phyloP scores from a whole-genome alignment of 768 basidiomycete genomes.

The Mycena sanguinolenta region DNA sequence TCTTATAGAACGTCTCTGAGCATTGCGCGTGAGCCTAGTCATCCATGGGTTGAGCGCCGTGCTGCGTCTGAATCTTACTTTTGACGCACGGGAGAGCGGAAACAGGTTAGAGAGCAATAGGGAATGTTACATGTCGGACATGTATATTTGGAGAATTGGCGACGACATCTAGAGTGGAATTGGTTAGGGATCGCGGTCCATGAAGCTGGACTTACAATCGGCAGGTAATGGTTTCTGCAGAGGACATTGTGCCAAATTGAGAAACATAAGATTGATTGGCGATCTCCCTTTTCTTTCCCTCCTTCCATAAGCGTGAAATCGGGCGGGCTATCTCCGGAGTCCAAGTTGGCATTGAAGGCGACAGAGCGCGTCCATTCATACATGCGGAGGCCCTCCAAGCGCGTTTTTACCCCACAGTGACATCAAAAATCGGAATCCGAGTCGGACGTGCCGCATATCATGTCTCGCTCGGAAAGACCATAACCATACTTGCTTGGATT shows the following conservation, averaged over 20 bases:
- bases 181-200: not conserved
- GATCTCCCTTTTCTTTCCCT: no score
- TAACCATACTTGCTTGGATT: no score
- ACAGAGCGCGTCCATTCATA: no score
- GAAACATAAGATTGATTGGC: no score
- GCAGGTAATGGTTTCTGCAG: slow-evolving; percentile 25
- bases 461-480: no score
- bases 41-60: slow-evolving; percentile 12
- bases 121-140: slow-evolving; percentile 86
- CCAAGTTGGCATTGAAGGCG: no score
- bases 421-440: no score
- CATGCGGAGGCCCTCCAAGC: no score
- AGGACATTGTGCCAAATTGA: not conserved
- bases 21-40: slow-evolving; percentile 73
- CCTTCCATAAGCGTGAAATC: no score
- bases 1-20: slow-evolving; percentile 86
- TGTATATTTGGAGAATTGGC: slow-evolving; percentile 84
- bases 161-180: slow-evolving; percentile 67
- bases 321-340: no score
- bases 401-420: no score
- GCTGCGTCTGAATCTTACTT: not conserved
- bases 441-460: no score
- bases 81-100: slow-evolving; percentile 74
- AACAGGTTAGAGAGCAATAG: slow-evolving; percentile 87
- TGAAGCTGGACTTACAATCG: slow-evolving; percentile 8